These are phyloP conservation scores for Ceratobasidium sp. DNA, from an alignment of 1,284 basidiomycete species.

Conservation along the genomic window DNA sequence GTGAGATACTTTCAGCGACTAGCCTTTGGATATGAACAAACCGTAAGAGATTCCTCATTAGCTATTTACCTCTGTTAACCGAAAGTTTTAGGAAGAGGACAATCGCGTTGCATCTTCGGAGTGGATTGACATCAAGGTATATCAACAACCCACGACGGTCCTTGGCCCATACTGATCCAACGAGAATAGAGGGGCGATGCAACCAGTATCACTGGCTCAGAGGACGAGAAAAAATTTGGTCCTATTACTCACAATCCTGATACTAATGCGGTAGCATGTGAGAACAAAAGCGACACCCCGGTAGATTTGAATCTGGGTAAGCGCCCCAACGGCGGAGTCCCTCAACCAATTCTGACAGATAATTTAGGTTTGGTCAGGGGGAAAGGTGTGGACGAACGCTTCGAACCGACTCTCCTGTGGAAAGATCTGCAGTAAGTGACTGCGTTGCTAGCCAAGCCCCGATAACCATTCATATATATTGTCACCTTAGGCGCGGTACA, in stretches of 20 bases:
- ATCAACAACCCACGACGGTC: not conserved
- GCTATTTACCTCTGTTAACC: not conserved
- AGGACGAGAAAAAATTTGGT: constrained; percentile 17
- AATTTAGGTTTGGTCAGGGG: constrained; percentile 21
- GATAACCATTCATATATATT: not conserved
- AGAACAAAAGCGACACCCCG: constrained; percentile 2
- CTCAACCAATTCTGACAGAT: not conserved
- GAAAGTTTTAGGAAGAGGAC: not conserved
- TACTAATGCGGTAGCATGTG: constrained; percentile 1
- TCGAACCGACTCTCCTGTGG: constrained; percentile 23
- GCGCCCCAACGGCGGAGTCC: not conserved
- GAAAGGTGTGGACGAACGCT: constrained; percentile 12
- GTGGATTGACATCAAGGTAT: constrained; percentile 22
- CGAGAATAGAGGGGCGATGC: constrained; percentile 1
- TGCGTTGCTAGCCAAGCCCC: not conserved
- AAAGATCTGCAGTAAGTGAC: constrained; percentile 13
- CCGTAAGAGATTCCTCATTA: not conserved
- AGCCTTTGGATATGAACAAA: constrained; percentile 6
- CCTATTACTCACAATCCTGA: not conserved
- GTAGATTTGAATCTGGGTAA: constrained; percentile 14
- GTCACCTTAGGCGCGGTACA: not conserved
- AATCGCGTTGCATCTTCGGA: constrained; percentile 11
- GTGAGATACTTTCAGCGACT: not conserved
- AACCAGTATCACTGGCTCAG: not conserved
- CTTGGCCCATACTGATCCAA: too few relatives aligned